Conservation (phyloP, 176 grass and related monocot species). For the Paspalum notatum region DNA sequence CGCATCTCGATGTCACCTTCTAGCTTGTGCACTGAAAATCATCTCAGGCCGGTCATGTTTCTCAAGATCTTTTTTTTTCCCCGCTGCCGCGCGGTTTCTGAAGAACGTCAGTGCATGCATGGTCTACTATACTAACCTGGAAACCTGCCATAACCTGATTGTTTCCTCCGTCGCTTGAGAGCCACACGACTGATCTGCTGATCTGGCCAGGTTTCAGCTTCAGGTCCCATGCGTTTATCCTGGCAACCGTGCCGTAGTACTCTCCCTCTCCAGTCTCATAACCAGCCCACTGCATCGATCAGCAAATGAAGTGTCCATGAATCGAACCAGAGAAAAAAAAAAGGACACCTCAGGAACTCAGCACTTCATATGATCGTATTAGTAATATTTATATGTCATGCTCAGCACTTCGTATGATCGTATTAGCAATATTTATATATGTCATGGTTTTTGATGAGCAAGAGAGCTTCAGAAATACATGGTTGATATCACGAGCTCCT, state of each 20-base stretch:
- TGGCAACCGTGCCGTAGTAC: not conserved
- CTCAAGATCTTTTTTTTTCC: no score
- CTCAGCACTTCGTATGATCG: no score
- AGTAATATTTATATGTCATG: no score
- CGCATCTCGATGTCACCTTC: not conserved
- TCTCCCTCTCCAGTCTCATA: not conserved
- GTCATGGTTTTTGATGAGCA: no score
- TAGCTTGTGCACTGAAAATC: not conserved
- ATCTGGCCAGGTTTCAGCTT: not conserved
- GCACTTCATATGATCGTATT: no score
- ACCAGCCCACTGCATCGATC: not conserved
- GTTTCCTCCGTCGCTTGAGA: not conserved
- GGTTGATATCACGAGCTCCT: no score
- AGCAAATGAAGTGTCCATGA: no score
- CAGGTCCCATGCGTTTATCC: slow-evolving; percentile 16
- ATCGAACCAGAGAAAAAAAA: no score
- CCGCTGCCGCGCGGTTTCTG: not conserved
- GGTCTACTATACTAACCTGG: not conserved
- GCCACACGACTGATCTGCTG: not conserved
- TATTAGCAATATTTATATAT: no score
- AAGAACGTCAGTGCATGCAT: no score
- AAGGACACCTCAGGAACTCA: no score
- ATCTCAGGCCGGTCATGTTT: not conserved
- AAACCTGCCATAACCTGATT: slow-evolving; percentile 8
- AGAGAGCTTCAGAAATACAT: no score